Evolutionary conservation across 441 rosid species (phyloP).

Genomic region (Brassica balearica): DNA sequence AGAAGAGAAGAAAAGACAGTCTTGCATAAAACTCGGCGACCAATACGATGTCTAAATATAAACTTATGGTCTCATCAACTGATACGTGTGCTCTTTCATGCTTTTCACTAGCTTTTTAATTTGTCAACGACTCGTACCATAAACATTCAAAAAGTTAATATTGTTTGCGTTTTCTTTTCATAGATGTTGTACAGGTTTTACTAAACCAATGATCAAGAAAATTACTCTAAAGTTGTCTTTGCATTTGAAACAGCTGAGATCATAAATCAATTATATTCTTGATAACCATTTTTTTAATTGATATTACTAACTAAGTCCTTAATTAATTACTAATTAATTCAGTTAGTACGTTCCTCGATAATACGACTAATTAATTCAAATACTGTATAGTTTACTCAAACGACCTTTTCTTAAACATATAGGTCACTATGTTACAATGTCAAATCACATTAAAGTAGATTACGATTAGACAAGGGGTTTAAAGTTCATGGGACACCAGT

Average conservation of each 20-base stretch:
- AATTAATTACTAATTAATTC: too few relatives aligned
- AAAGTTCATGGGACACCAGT: slow-evolving; percentile 44
- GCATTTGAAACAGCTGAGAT: not conserved
- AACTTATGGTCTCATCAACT: slow-evolving; percentile 22
- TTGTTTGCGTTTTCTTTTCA: not conserved
- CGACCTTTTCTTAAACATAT: too few relatives aligned
- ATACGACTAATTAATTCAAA: too few relatives aligned
- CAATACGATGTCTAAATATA: slow-evolving; percentile 15
- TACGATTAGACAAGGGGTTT: not conserved
- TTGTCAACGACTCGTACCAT: not conserved
- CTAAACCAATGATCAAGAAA: not conserved
- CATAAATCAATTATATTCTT: not conserved
- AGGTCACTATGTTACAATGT: not conserved
- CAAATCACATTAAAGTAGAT: not conserved
- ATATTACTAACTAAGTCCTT: too few relatives aligned
- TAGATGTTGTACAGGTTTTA: not conserved
- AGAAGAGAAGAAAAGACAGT: slow-evolving; percentile 11
- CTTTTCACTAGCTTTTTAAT: not conserved
- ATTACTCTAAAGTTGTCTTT: not conserved
- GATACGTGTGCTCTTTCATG: slow-evolving; percentile 6
- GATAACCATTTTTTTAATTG: not conserved
- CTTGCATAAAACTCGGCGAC: slow-evolving; percentile 31
- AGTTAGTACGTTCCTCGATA: too few relatives aligned
- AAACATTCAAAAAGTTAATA: not conserved
- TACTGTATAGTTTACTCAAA: too few relatives aligned